A percentile compares a stretch with the other conserved stretches of the same genome.
These are phyloP conservation scores for Carnegiea gigantea DNA, from an alignment of 179 eudicot genomes.

Conservation along the genomic window DNA sequence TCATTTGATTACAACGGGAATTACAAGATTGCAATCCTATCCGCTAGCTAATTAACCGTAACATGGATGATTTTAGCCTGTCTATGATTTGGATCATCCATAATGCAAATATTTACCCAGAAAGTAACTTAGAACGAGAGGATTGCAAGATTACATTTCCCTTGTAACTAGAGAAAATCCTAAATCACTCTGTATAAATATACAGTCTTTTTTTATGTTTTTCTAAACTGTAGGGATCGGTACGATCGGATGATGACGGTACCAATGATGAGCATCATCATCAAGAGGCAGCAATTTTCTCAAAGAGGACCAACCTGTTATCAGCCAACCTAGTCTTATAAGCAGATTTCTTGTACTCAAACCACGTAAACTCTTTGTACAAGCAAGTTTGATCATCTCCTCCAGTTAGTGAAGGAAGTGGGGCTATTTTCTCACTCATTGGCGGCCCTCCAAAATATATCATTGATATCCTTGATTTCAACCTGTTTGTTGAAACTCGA, in stretches of 20 bases:
- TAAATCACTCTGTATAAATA: not conserved
- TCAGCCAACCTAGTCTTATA: conserved; percentile 50
- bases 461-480: conserved; percentile 61
- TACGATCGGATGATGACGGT: not conserved
- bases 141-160: not conserved
- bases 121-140: not conserved
- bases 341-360: conserved; percentile 56
- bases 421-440: conserved; percentile 52
- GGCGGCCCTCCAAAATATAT: conserved; percentile 70
- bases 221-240: not conserved
- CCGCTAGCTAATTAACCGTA: no score
- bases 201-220: not conserved
- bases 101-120: no score
- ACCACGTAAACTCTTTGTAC: conserved; percentile 67
- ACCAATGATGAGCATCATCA: not conserved
- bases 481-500: conserved; percentile 48
- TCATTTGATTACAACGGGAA: not conserved
- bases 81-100: no score
- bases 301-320: conserved; percentile 50
- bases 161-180: not conserved
- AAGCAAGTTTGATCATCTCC: conserved; percentile 37
- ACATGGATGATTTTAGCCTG: no score
- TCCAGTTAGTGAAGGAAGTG: conserved; percentile 43
- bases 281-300: conserved; percentile 45
- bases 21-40: not conserved